phyloP scores from a whole-genome alignment of 192 early-diverging fungal species.

The Coemansia sp. region DNA sequence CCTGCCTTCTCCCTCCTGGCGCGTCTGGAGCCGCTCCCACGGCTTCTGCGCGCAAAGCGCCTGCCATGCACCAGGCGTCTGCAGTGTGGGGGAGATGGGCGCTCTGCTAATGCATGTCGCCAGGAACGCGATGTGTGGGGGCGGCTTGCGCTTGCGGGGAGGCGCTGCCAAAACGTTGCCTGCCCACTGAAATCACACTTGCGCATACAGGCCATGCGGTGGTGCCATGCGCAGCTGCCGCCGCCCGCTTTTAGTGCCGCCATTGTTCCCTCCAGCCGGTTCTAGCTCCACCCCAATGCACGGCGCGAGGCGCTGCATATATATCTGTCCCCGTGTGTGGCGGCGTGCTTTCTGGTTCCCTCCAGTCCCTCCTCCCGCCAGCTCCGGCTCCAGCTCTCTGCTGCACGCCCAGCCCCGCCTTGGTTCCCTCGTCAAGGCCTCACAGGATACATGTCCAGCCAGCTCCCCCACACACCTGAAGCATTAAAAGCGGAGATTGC shows the following conservation, averaged over 20 bases:
- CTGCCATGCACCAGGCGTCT: background rate
- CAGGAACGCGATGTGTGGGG: conserved; percentile 3
- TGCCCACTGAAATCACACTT: background rate
- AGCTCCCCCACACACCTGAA: background rate
- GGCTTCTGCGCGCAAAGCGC: background rate
- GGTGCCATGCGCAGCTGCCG: background rate
- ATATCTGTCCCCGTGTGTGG: conserved; percentile 3
- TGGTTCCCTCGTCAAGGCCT: no score
- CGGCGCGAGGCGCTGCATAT: conserved; percentile 7
- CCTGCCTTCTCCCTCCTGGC: background rate
- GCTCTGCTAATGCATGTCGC: background rate
- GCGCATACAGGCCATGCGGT: background rate
- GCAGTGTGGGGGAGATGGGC: background rate
- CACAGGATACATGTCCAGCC: background rate
- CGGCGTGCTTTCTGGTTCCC: conserved; percentile 4
- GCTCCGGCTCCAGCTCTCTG: background rate
- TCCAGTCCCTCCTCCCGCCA: background rate
- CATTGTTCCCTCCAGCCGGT: background rate
- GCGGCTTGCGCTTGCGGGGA: conserved; percentile 4
- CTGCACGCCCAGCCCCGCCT: background rate
- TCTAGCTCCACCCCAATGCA: conserved; percentile 3
- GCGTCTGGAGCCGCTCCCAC: background rate
- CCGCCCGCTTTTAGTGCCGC: background rate
- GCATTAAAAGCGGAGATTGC: background rate
- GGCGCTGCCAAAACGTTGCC: conserved; percentile 4